phyloP scores from a whole-genome alignment of 306 rosid species.

The Quillaja saponaria region DNA sequence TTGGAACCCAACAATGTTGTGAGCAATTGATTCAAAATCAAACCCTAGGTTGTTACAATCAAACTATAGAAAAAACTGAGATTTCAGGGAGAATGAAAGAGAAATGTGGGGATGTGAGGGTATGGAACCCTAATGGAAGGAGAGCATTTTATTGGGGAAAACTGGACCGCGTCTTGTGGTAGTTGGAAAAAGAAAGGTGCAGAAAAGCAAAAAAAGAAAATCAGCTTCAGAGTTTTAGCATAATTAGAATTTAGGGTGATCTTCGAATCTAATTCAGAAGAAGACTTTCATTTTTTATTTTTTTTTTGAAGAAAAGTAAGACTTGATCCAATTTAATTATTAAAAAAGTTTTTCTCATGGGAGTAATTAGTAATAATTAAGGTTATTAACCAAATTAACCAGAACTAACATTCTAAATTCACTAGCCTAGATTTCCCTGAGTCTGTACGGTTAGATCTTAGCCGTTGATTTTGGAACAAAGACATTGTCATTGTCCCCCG shows the following conservation, averaged over 20 bases:
- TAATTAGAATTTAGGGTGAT: too few relatives aligned
- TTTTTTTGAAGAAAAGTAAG: too few relatives aligned
- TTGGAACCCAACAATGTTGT: too few relatives aligned
- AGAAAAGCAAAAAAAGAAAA: neutral
- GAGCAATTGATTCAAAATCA: neutral
- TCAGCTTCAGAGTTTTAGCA: neutral
- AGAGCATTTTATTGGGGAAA: constrained; percentile 44
- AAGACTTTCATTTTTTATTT: too few relatives aligned
- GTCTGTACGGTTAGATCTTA: neutral
- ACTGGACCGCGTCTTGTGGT: constrained; percentile 58
- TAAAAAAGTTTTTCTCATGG: neutral
- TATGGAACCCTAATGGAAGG: constrained; percentile 47
- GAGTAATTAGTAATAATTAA: constrained; percentile 14
- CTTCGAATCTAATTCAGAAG: too few relatives aligned
- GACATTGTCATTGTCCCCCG: constrained; percentile 18
- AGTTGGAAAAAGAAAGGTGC: constrained; percentile 17
- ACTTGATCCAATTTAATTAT: neutral
- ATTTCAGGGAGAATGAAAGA: neutral
- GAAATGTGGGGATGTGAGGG: constrained; percentile 22
- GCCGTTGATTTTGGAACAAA: constrained; percentile 33
- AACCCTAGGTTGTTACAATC: neutral
- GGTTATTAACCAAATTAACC: constrained; percentile 19
- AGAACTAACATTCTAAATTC: constrained; percentile 19
- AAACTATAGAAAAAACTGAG: too few relatives aligned
- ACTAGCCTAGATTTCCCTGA: constrained; percentile 17